Conservation (phyloP, 495 filamentous ascomycete genomes). For the Talaromyces nanjingensis region DNA sequence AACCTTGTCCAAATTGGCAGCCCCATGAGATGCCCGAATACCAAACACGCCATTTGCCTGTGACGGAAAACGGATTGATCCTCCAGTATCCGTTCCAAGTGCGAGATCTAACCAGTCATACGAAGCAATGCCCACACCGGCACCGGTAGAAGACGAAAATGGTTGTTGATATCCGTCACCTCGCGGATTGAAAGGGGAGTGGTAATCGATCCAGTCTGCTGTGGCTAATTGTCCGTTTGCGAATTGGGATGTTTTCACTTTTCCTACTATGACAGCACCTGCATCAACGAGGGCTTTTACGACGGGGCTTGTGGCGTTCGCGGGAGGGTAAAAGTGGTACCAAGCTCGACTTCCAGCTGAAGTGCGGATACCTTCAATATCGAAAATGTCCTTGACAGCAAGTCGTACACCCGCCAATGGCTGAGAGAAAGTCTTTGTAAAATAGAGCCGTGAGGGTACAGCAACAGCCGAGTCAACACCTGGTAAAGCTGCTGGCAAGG, state of each 20-base stretch:
- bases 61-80: conserved; percentile 31
- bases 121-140: conserved; percentile 28
- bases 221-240: conserved; percentile 30
- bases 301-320: conserved; percentile 23
- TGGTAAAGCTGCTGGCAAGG: conserved; percentile 25
- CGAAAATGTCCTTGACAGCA: conserved; percentile 40
- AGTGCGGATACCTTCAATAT: conserved; percentile 35
- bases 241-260: conserved; percentile 41
- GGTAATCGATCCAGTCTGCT: conserved; percentile 36
- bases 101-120: conserved; percentile 38
- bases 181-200: conserved; percentile 36
- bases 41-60: conserved; percentile 30
- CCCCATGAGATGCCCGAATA: conserved; percentile 19
- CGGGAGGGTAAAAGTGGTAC: conserved; percentile 26
- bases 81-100: conserved; percentile 43
- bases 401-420: conserved; percentile 33
- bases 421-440: conserved; percentile 17
- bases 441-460: conserved; percentile 40
- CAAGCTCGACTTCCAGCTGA: conserved; percentile 35
- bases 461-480: conserved; percentile 17
- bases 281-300: conserved; percentile 33
- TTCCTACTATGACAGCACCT: conserved; percentile 43
- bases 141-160: conserved; percentile 29
- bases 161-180: conserved; percentile 39
- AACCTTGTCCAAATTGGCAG: conserved; percentile 22